Base-by-base conservation (phyloP, 2,329 filamentous ascomycete species). In the Pezicula neosporulosa region DNA sequence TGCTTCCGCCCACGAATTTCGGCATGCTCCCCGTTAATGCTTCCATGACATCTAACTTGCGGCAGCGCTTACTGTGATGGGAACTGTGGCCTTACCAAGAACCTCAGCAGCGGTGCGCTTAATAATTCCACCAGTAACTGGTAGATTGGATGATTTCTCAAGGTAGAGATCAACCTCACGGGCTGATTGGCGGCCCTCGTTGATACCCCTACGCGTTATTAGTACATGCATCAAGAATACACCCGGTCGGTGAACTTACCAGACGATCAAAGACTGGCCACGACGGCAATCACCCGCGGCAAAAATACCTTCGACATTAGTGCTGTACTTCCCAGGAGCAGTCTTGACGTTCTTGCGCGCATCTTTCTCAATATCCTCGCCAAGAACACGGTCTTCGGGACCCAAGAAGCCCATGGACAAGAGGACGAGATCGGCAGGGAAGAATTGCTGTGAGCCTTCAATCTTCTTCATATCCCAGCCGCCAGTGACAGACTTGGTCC, bases 381-480 rank as follows among this genome's bases (percentile, higher is more conserved):
- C 90, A 38, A 97, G 80, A 37, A 96, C 85, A 59, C 90, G 87
- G 60, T 89, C 89, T 74, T 97, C 93, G 6, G 92, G 92, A 9
- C 93, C 93, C 57, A 97, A 75, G 86, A 97, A 97, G 67, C 93
- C 93, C 93, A 97, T 97, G 47, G 93, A 96, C 45, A 97, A 78
- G 42, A 97, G 82, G 42, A 97, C 92, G 38, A 97, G 82, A 66
- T 97, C 93, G 27, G 93, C 93, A 36, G 90, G 90, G 87, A 97
- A 97, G 80, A 95, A 95, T 68, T 97, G 85, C 76, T 96, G 89
- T 55, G 88, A 93, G 36, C 89, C 91, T 60, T 96, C 92, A 30
- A 96, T 80, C 71, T 96, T 93, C 81, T 96, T 96, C 91, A 97
- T 97, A 72, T 97, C 93, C 93, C 93, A 97, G 42, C 92, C 92